Conservation (phyloP, 345 rosid genomes). For the Rubroshorea leprosula region DNA sequence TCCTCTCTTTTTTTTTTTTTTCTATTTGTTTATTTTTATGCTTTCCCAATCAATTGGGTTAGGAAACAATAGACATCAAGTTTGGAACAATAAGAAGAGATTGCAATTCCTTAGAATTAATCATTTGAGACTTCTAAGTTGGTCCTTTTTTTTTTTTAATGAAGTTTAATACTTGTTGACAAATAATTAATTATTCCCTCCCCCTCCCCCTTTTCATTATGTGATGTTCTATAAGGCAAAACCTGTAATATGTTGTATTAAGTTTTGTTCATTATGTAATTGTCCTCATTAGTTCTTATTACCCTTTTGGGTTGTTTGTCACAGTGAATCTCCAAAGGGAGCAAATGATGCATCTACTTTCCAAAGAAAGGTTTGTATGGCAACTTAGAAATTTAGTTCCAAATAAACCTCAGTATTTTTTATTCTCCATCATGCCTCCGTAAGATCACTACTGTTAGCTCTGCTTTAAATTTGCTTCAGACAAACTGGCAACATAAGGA, state of each 20-base stretch:
- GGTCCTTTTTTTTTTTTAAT: too few relatives aligned
- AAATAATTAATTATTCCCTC: too few relatives aligned
- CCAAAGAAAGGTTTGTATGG: slow-evolving; percentile 82
- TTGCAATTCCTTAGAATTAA: too few relatives aligned
- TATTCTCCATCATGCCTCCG: background rate
- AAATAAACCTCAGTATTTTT: background rate
- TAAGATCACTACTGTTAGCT: background rate
- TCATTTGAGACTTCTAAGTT: too few relatives aligned
- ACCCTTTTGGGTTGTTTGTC: slow-evolving; percentile 17
- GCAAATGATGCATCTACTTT: slow-evolving; percentile 97
- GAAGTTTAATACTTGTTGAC: too few relatives aligned
- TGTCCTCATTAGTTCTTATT: background rate
- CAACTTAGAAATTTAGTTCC: background rate
- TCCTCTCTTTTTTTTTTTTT: slow-evolving; percentile 13
- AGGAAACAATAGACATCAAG: too few relatives aligned
- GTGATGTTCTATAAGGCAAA: too few relatives aligned
- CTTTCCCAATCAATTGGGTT: too few relatives aligned
- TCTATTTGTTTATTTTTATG: background rate
- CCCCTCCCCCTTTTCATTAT: too few relatives aligned
- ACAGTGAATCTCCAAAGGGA: slow-evolving; percentile 97
- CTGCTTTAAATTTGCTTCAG: background rate
- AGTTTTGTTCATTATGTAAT: background rate
- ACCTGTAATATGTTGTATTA: too few relatives aligned
- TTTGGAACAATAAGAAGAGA: too few relatives aligned
- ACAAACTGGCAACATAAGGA: background rate